Evolutionary conservation across 106 monocot species (phyloP).

Genomic region (Chionographis japonica): DNA sequence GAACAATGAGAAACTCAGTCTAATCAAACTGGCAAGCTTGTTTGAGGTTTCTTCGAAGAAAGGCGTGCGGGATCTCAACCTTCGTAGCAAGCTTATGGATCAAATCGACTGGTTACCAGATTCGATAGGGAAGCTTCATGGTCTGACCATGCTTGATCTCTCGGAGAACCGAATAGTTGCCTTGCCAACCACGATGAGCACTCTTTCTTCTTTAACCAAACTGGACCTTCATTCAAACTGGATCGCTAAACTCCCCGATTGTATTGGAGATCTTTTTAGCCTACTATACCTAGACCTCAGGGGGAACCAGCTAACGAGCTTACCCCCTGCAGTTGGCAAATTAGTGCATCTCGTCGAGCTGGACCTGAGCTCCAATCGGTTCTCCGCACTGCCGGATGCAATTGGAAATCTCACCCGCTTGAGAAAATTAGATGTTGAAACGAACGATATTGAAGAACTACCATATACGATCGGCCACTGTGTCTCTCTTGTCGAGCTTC

Average conservation of each 20-base stretch:
- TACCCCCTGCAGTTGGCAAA: slow-evolving; percentile 28
- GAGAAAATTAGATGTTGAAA: slow-evolving; percentile 32
- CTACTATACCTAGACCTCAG: slow-evolving; percentile 27
- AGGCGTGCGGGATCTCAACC: slow-evolving; percentile 24
- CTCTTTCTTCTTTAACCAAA: slow-evolving; percentile 34
- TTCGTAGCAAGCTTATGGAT: slow-evolving; percentile 32
- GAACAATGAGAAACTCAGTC: slow-evolving; percentile 27
- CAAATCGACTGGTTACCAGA: slow-evolving; percentile 53
- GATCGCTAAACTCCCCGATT: slow-evolving; percentile 29
- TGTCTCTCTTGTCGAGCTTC: slow-evolving; percentile 35
- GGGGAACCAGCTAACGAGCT: slow-evolving; percentile 28
- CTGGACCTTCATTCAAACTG: slow-evolving; percentile 38
- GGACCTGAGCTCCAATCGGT: slow-evolving; percentile 30
- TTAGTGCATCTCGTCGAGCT: slow-evolving; percentile 32
- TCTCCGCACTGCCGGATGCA: slow-evolving; percentile 27
- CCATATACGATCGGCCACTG: slow-evolving; percentile 41
- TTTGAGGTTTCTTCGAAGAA: slow-evolving; percentile 37
- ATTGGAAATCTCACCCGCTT: slow-evolving; percentile 28
- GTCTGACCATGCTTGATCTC: slow-evolving; percentile 31
- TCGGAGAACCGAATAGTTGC: slow-evolving; percentile 35
- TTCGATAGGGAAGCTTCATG: slow-evolving; percentile 46
- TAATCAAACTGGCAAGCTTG: slow-evolving; percentile 37
- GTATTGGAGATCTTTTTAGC: slow-evolving; percentile 31
- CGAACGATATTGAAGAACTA: slow-evolving; percentile 42
- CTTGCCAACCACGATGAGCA: slow-evolving; percentile 29